Conservation (phyloP, 208 protist genomes). For the Acanthamoeba healyi region DNA sequence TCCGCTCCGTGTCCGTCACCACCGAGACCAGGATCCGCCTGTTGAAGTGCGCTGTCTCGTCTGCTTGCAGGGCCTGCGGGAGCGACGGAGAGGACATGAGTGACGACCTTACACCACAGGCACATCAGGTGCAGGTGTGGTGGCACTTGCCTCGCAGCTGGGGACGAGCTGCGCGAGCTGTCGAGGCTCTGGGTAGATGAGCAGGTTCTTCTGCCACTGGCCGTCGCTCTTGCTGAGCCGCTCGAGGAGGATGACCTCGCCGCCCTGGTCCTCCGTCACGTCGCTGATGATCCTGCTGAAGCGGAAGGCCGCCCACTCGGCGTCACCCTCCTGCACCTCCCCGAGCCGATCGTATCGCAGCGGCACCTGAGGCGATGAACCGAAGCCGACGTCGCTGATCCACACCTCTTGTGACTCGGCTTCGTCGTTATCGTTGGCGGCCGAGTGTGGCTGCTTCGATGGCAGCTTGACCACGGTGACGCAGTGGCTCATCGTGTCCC, state of each 20-base stretch:
- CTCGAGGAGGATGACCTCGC: neutral
- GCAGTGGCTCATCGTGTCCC: neutral
- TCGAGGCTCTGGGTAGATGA: neutral
- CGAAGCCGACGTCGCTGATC: conserved; percentile 1
- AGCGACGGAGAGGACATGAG: neutral
- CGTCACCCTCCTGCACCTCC: neutral
- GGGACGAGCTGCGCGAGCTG: neutral
- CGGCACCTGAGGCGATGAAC: neutral
- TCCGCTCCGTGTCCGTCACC: neutral
- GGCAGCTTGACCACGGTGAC: neutral
- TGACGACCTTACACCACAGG: neutral
- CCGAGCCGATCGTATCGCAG: neutral
- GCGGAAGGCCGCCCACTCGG: neutral
- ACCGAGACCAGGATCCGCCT: neutral
- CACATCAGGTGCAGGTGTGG: too few species aligned
- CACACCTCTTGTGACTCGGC: neutral
- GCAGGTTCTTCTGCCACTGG: neutral
- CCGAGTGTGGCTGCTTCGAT: neutral
- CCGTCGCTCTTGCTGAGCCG: neutral
- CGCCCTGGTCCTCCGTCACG: neutral
- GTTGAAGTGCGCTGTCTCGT: neutral
- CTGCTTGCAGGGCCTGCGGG: neutral
- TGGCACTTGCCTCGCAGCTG: neutral
- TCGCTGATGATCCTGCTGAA: neutral
- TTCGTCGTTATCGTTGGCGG: neutral